phyloP scores from a whole-genome alignment of 176 grass and related monocot genomes.

The Eragrostis curvula region DNA sequence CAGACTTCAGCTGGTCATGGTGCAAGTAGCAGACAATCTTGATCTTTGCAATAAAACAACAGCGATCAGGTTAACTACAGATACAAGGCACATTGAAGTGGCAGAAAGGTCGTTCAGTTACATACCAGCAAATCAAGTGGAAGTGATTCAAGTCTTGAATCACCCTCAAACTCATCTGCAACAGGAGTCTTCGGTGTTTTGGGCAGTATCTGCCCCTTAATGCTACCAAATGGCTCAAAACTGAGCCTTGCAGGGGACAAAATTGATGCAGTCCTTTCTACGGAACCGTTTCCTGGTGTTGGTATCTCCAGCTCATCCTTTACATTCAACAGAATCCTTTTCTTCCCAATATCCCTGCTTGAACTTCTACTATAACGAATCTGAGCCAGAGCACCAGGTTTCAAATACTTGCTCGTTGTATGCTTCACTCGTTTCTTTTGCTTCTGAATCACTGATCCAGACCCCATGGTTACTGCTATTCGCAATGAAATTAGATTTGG shows the following conservation, averaged over 20 bases:
- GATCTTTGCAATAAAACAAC: constrained; percentile 55
- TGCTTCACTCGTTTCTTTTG: constrained; percentile 75
- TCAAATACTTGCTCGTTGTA: constrained; percentile 76
- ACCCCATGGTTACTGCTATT: constrained; percentile 47
- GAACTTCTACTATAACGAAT: constrained; percentile 72
- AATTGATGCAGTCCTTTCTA: constrained; percentile 37
- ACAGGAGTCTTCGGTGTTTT: constrained; percentile 66
- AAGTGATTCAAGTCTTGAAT: constrained; percentile 86
- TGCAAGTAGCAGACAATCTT: constrained; percentile 86
- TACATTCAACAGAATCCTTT: constrained; percentile 71
- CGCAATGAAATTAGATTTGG: neutral
- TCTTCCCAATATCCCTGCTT: constrained; percentile 78
- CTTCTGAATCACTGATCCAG: constrained; percentile 52
- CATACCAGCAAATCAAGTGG: constrained; percentile 87
- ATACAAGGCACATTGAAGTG: constrained; percentile 25
- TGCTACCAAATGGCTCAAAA: constrained; percentile 47
- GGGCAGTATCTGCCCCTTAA: constrained; percentile 47
- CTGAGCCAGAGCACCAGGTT: constrained; percentile 70
- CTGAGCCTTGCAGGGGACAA: constrained; percentile 51
- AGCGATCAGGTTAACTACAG: constrained; percentile 26
- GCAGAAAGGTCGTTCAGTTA: constrained; percentile 2
- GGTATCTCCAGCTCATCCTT: constrained; percentile 56
- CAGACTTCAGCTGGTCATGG: constrained; percentile 75
- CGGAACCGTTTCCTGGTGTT: neutral
- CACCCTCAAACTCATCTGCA: constrained; percentile 47